Base-by-base conservation (phyloP, 2,329 filamentous ascomycete species). In the Arthrinium puccinioides region DNA sequence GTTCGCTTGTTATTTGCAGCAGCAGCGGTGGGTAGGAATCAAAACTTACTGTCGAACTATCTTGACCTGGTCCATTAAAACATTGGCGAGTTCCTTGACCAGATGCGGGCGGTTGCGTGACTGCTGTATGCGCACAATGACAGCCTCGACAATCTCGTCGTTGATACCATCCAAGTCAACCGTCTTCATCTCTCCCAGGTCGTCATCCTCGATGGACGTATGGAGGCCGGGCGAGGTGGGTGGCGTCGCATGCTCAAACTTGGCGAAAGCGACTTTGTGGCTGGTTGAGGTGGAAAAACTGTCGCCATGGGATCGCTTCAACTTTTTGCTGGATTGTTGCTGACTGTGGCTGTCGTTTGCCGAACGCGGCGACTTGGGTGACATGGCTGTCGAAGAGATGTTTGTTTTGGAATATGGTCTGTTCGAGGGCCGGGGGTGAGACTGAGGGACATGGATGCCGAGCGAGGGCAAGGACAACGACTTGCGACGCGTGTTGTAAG, bases 401-500 rank as follows among this genome's bases (percentile, higher is more conserved):
- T 37, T 48, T 37, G 42, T 50, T 43, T 34, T 45, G 39, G 28
- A 32, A 23, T 27, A 44, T 24, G 45, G 32, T 36, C 34, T 44
- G 39, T 37, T 39, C 29, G 30, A 44, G 29, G 60, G 49, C 48
- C 54, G 30, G 83, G 62, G 54, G 66, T 56, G 56, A 70, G 56
- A 60, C 70, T 66, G 63, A 47, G 85, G 82, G 47, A 96, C 72
- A 54, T 92, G 86, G 53, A 97, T 95, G 60, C 92, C 92, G 54
- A 97, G 76, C 49, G 88, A 94, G 43, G 87, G 85, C 56, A 97
- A 72, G 45, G 89, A 96, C 49, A 98, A 71, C 57, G 88, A 95
- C 72, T 97, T 97, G 64, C 89, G 83, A 66, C 90, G 85, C 50
- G 90, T 97, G 65, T 96, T 95, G 74, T 96, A 96, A 57, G 84